Evolutionary conservation across 805 yeast genomes (phyloP).

Genomic region (Pichia deserticola): DNA sequence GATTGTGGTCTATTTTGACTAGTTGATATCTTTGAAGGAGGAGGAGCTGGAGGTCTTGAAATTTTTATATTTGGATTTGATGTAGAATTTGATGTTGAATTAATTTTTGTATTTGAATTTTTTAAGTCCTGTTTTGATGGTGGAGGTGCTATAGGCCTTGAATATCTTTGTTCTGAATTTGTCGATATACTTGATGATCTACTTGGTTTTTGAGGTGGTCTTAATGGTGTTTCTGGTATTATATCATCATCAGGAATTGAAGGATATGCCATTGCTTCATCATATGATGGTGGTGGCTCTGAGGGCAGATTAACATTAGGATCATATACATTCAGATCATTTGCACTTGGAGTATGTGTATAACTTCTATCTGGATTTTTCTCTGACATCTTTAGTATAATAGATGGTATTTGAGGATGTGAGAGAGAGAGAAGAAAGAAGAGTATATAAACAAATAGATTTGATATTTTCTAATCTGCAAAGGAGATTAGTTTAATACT

Average conservation of each 20-base stretch:
- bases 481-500: too few species aligned
- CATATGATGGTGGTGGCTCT: conserved; percentile 40
- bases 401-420: neutral
- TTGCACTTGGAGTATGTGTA: conserved; percentile 5
- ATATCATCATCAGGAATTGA: conserved; percentile 7
- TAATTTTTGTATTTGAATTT: neutral
- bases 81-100: neutral
- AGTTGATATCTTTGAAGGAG: neutral
- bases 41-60: too few species aligned
- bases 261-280: conserved; percentile 29
- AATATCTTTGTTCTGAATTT: neutral
- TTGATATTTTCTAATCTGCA: too few species aligned
- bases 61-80: neutral
- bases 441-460: too few species aligned
- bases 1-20: neutral
- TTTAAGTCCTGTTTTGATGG: neutral
- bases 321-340: conserved; percentile 8
- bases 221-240: neutral
- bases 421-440: too few species aligned
- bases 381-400: neutral
- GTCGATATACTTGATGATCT: neutral
- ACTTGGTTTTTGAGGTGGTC: conserved; percentile 4
- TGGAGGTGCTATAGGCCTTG: conserved; percentile 9
- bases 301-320: conserved; percentile 12
- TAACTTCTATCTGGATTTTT: neutral